Percentiles rank a stretch among this genome's conserved stretches.
Conservation (phyloP, 176 grass and related monocot species). For the maize (Zea mays) region Zm-B73-REFERENCE-NAM-5.0 NC_050097.1:222317501-222318000, state of each 20-base stretch:
- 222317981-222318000: background rate
- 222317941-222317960: constrained; percentile 8
- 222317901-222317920: constrained; percentile 9
- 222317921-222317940: background rate
- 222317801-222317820: background rate
- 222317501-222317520: constrained; percentile 99
- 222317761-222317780: constrained; percentile 62
- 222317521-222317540: constrained; percentile 70
- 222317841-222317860: background rate
- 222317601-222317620: constrained; percentile 18
- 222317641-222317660: constrained; percentile 70
- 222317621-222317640: constrained; percentile 53
- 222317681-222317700: constrained; percentile 90
- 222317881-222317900: background rate
- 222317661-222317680: constrained; percentile 91
- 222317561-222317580: constrained; percentile 5
- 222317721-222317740: constrained; percentile 56
- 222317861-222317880: background rate
- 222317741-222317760: constrained; percentile 72
- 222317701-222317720: constrained; percentile 84
- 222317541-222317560: constrained; percentile 3
- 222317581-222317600: background rate
- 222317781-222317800: background rate
- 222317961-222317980: background rate
- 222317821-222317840: background rate